Base-by-base conservation (phyloP, 176 grass and related monocot species). In the Triticum dicoccoides region DNA sequence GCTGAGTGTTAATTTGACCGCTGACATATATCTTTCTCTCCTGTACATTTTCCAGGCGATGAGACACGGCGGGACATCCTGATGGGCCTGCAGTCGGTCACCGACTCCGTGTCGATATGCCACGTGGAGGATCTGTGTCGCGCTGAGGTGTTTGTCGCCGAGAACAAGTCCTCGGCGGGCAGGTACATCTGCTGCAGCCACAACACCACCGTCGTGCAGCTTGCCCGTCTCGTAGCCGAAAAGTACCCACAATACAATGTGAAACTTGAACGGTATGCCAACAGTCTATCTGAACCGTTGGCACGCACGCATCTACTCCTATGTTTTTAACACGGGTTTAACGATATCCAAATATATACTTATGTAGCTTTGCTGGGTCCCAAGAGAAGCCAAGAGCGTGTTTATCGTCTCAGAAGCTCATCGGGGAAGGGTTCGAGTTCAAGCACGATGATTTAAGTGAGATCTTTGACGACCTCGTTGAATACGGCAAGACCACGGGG, bases 181-280 rank as follows among this genome's bases (percentile, higher is more conserved):
- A 86, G 89, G 71, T 91, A 91, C 69, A 80, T 91, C 61, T 91
- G 89, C 45, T 75, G 65, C 47, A 72, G 73, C 76, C 29, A 70
- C 70, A 35, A 75, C 62, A 73, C 67, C 18, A 87, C 37, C 29
- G 2, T 91, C 37, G 0, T 42, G 17, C n/a, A 80, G 15, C 54
- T 87, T 0, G 80, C 89, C 4, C 69, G 70, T 17, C 61, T 84
- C 39, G 11, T 87, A 9, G 80, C 39, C 0, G 25, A 72, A 2
- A 81, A 42, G 25, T 87, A 90, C 54, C 89, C 89, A 0, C 45
- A 51, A 25, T 87, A 83, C 35, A 21, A 74, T 11, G 18, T 89
- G 5, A 25, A 52, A 9, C 51, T 35, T 0, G 38, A 35, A 35
- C 77, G 78, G 78, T 80, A 76, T 34, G 77, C 25, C 17, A 47